Evolutionary conservation across 2,329 filamentous ascomycete genomes (phyloP).

Genomic region (Aspergillus amoenus): DNA sequence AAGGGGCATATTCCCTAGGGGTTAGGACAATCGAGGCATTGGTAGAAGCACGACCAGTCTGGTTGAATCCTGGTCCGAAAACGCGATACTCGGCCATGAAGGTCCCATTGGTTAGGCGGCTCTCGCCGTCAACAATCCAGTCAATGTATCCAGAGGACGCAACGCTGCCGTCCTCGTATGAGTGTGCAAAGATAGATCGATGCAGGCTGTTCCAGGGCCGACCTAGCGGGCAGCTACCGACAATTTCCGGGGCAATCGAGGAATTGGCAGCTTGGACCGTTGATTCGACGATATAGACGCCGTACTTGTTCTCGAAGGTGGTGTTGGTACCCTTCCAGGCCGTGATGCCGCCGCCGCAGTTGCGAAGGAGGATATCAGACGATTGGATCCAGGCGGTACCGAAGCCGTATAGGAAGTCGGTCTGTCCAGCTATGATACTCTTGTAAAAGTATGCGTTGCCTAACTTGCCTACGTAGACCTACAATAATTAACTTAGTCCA

Average conservation of each 20-base stretch:
- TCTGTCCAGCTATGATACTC: constrained; percentile 62
- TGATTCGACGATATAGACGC: constrained; percentile 62
- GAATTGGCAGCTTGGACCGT: constrained; percentile 56
- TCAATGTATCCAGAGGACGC: constrained; percentile 55
- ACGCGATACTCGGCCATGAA: constrained; percentile 58
- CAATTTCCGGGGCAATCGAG: constrained; percentile 38
- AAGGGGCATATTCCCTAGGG: constrained; percentile 36
- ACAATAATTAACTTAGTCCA: not conserved
- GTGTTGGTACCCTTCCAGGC: constrained; percentile 70
- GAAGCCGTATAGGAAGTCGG: constrained; percentile 69
- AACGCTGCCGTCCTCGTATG: constrained; percentile 57
- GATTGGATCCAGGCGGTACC: constrained; percentile 62
- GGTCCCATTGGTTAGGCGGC: constrained; percentile 46
- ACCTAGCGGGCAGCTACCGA: constrained; percentile 56
- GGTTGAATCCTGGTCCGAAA: constrained; percentile 56
- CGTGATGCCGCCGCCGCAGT: constrained; percentile 65
- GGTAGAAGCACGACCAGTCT: constrained; percentile 42
- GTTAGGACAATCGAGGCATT: constrained; percentile 51
- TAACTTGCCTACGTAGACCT: constrained; percentile 64
- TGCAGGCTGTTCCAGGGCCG: constrained; percentile 63
- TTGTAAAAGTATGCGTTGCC: constrained; percentile 66
- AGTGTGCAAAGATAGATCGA: constrained; percentile 57
- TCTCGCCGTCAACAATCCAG: constrained; percentile 47
- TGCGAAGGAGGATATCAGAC: constrained; percentile 55
- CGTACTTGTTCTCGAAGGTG: constrained; percentile 65